A percentile compares a stretch with the other conserved stretches of the same genome.
These are phyloP conservation scores for Petunia axillaris DNA, from an alignment of 257 asterid species.

Conservation along the genomic window DNA sequence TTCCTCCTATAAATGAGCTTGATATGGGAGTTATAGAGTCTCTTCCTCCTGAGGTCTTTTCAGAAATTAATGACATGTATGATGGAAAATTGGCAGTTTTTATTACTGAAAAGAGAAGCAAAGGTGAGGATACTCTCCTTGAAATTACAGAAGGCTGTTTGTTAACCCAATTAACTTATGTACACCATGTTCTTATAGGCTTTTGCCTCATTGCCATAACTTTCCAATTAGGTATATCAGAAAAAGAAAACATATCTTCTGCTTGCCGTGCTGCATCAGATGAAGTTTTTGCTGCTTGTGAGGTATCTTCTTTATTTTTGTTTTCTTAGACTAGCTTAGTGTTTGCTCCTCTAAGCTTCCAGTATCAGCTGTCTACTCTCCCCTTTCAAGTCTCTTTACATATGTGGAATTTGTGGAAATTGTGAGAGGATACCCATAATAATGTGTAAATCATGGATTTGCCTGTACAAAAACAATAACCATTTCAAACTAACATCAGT, in stretches of 20 bases:
- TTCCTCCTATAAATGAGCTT: constrained; percentile 83
- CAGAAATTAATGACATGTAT: constrained; percentile 85
- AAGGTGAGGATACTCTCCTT: constrained; percentile 30
- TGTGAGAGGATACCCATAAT: too few relatives aligned
- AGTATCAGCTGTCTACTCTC: too few relatives aligned
- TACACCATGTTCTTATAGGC: background rate
- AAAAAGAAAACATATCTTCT: constrained; percentile 18
- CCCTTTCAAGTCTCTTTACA: too few relatives aligned
- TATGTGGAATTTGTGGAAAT: too few relatives aligned
- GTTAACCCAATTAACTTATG: constrained; percentile 15
- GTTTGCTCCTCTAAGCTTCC: background rate
- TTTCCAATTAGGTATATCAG: constrained; percentile 17
- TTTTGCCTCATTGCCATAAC: background rate
- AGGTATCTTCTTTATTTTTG: constrained; percentile 26
- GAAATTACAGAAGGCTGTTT: constrained; percentile 46
- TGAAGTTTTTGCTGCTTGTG: constrained; percentile 19
- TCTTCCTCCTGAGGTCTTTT: constrained; percentile 85
- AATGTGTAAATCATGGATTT: too few relatives aligned
- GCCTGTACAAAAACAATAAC: too few relatives aligned
- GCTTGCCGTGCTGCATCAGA: constrained; percentile 15
- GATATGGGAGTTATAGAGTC: constrained; percentile 80
- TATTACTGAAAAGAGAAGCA: constrained; percentile 58
- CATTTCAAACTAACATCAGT: too few relatives aligned
- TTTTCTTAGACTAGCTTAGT: background rate
- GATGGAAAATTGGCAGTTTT: constrained; percentile 67